Percentiles rank a stretch among this genome's conserved stretches.
Conservation (phyloP, 2,329 filamentous ascomycete genomes). For the Furcasterigmium furcatum region DNA sequence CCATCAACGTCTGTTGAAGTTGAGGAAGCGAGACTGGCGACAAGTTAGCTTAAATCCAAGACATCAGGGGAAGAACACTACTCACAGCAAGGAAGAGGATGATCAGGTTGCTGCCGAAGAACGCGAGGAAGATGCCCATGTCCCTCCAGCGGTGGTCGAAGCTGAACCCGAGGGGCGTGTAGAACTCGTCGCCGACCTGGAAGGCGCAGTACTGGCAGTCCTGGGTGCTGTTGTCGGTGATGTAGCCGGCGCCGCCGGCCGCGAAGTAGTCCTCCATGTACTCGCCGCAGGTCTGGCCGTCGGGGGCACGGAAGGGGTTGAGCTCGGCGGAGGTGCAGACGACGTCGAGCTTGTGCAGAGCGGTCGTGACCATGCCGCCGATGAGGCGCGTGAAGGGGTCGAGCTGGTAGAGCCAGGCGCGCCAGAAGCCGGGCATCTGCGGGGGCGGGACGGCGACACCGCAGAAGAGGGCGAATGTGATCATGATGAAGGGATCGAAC, state of each 20-base stretch:
- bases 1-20: constrained; percentile 47
- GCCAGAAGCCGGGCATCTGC: constrained; percentile 77
- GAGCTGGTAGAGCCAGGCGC: constrained; percentile 76
- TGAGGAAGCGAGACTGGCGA: constrained; percentile 44
- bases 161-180: constrained; percentile 59
- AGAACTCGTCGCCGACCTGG: constrained; percentile 78
- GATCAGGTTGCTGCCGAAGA: constrained; percentile 74
- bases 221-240: constrained; percentile 62
- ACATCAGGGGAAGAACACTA: constrained; percentile 8
- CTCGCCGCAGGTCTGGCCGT: constrained; percentile 64
- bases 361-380: constrained; percentile 74
- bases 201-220: constrained; percentile 81
- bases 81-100: constrained; percentile 53
- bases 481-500: constrained; percentile 78
- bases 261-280: constrained; percentile 75
- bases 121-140: constrained; percentile 73
- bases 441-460: constrained; percentile 79
- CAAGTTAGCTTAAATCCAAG: not conserved
- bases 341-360: constrained; percentile 65
- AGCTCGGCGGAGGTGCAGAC: constrained; percentile 59
- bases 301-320: constrained; percentile 65
- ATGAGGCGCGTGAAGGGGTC: constrained; percentile 83
- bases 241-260: constrained; percentile 66
- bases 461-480: constrained; percentile 82
- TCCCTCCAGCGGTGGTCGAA: constrained; percentile 77